Evolutionary conservation across 2,329 filamentous ascomycete genomes (phyloP), one percentile per base, ranked within the genome.

Genomic region (Xylaria multiplex): DNA sequence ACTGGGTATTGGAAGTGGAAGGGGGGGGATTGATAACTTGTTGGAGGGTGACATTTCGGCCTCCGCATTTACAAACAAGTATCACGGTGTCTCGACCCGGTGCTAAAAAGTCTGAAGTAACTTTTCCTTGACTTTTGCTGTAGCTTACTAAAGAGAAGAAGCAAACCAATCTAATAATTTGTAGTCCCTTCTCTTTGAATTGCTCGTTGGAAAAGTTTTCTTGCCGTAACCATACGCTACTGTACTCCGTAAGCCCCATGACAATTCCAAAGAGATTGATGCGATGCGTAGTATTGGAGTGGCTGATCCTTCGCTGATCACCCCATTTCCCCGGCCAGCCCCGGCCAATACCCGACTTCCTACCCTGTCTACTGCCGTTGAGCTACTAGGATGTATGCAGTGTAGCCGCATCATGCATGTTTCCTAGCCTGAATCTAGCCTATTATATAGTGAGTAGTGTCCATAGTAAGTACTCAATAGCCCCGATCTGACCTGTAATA

Each of bases 1-100:
- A 45, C 6, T 78, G 75, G 77, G 57, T 42, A 8, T 9, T 73
- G 42, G 52, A 68, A 42, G 13, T 60, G 9, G 13, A 56, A 56
- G 11, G 59, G 27, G 35, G 54, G 8, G 16, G 16, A 30, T 37
- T 53, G 53, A 43, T n/a, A 8, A 24, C n/a, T 9, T 13, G 19
- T 54, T 19, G 19, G 35, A 27, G n/a, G 7, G 19, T 14, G 22
- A n/a, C 13, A 55, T 54, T 37, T 42, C 16, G 52, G 42, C 19
- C 5, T 6, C 14, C 27, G 50, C 3, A 14, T 40, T 19, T 27
- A 27, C 30, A 16, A n/a, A 27, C 30, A 16, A n/a, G 56, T 32
- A 52, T 6, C 19, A 61, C 49, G 27, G 40, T 43, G 42, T 55
- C 30, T 22, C 13, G n/a, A 54, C 7, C n/a, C 11, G 6, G 19